A percentile compares a stretch with the other conserved stretches of the same genome.
Conservation (phyloP, 768 basidiomycete species). For the Suillus occidentalis region DNA sequence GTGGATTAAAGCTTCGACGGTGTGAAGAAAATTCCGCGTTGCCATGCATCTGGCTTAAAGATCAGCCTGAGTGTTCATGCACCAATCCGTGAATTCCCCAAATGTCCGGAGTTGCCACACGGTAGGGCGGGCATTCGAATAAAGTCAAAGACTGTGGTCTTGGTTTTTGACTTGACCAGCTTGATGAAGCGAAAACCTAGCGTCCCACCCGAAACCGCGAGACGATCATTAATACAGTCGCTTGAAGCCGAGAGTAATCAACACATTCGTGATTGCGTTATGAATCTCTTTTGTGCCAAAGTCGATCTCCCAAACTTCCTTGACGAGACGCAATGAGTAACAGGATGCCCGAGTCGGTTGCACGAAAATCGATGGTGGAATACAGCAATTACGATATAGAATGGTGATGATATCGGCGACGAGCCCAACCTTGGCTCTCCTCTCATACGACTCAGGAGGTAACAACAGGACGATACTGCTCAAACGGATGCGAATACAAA, state of each 20-base stretch:
- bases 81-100: no score
- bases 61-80: no score
- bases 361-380: no score
- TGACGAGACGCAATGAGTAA: slow-evolving; percentile 47
- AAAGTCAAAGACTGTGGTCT: slow-evolving; percentile 40
- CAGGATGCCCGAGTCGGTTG: slow-evolving; percentile 19
- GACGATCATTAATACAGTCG: slow-evolving; percentile 28
- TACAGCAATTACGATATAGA: no score
- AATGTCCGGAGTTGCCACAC: no score
- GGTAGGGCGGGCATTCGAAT: slow-evolving; percentile 59
- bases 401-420: not conserved
- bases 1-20: no score
- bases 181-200: slow-evolving; percentile 58
- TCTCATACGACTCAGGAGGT: not conserved
- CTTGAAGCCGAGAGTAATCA: slow-evolving; percentile 49
- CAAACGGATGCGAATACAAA: slow-evolving; percentile 16
- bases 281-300: slow-evolving; percentile 30
- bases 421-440: not conserved
- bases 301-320: slow-evolving; percentile 40
- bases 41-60: no score
- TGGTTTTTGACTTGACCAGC: slow-evolving; percentile 46
- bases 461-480: not conserved
- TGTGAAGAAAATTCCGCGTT: no score
- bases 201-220: slow-evolving; percentile 20
- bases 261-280: slow-evolving; percentile 39